Percentiles rank a stretch among this genome's conserved stretches.
These are phyloP conservation scores for Penicillium polonicum DNA, from an alignment of 2,329 filamentous ascomycete genomes.

Conservation along the genomic window DNA sequence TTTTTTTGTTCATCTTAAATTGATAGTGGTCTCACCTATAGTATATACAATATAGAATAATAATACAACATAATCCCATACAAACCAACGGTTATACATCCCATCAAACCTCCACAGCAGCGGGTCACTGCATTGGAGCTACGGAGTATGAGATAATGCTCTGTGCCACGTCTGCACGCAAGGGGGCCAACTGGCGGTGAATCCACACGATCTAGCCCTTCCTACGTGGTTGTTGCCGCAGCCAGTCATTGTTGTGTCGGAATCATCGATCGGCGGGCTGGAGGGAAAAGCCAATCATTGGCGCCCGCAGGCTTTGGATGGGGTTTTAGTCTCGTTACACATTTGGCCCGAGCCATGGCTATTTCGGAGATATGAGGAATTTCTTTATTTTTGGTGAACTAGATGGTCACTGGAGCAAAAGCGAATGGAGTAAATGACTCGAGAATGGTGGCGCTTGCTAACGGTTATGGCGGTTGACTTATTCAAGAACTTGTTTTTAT, in stretches of 20 bases:
- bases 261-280: conserved; percentile 30
- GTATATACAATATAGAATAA: neutral
- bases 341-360: conserved; percentile 18
- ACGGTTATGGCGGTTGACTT: conserved; percentile 6
- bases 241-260: conserved; percentile 28
- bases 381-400: neutral
- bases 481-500: neutral
- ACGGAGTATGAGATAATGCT: neutral
- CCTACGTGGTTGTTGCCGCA: conserved; percentile 25
- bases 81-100: neutral
- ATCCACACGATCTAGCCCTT: conserved; percentile 26
- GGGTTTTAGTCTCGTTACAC: conserved; percentile 24
- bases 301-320: neutral
- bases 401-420: neutral
- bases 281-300: conserved; percentile 10
- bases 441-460: conserved; percentile 4
- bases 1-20: too few relatives aligned
- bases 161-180: conserved; percentile 26
- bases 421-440: neutral
- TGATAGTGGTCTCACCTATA: neutral
- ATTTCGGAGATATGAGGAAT: conserved; percentile 12
- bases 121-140: conserved; percentile 4
- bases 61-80: neutral
- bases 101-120: neutral
- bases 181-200: conserved; percentile 29